A percentile compares a stretch with the other conserved stretches of the same genome.
These are phyloP conservation scores for Diaporthe caulivora DNA, from an alignment of 2,329 filamentous ascomycete species.

Conservation along the genomic window DNA sequence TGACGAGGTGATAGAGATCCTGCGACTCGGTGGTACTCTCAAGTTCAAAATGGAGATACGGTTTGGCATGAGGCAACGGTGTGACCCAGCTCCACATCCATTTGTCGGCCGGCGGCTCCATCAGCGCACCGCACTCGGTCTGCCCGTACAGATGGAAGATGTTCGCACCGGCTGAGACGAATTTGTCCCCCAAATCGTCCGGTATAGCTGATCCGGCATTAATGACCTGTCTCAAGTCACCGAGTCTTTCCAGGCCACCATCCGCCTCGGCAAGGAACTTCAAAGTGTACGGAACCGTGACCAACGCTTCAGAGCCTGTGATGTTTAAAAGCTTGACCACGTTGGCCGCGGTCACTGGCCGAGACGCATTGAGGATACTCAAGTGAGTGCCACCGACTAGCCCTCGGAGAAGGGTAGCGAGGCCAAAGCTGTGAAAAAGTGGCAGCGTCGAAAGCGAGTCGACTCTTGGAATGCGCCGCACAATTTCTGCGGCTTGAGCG, in stretches of 20 bases:
- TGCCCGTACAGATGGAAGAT: conserved; percentile 32
- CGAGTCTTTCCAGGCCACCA: conserved; percentile 1
- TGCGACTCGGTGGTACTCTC: not conserved
- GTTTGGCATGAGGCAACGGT: conserved; percentile 16
- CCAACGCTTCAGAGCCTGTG: conserved; percentile 6
- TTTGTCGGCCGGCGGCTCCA: conserved; percentile 25
- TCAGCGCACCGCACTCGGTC: conserved; percentile 25
- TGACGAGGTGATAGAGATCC: conserved; percentile 21
- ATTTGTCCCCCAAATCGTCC: conserved; percentile 17
- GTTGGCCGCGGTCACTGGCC: conserved; percentile 15
- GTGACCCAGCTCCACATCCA: conserved; percentile 29
- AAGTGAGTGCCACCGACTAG: conserved; percentile 26
- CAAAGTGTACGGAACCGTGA: conserved; percentile 27
- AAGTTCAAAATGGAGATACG: conserved; percentile 19
- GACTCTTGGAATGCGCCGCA: conserved; percentile 18
- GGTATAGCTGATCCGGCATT: conserved; percentile 27
- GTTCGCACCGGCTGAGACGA: not conserved
- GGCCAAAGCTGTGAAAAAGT: conserved; percentile 31
- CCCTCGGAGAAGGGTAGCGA: conserved; percentile 25
- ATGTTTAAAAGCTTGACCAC: not conserved
- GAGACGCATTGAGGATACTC: conserved; percentile 17
- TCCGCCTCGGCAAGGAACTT: conserved; percentile 31
- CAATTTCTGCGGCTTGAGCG: conserved; percentile 22
- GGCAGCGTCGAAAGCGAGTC: conserved; percentile 24
- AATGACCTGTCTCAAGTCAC: conserved; percentile 23